These are phyloP conservation scores for Saturnispora besseyi DNA, from an alignment of 805 yeast species.

Conservation along the genomic window DNA sequence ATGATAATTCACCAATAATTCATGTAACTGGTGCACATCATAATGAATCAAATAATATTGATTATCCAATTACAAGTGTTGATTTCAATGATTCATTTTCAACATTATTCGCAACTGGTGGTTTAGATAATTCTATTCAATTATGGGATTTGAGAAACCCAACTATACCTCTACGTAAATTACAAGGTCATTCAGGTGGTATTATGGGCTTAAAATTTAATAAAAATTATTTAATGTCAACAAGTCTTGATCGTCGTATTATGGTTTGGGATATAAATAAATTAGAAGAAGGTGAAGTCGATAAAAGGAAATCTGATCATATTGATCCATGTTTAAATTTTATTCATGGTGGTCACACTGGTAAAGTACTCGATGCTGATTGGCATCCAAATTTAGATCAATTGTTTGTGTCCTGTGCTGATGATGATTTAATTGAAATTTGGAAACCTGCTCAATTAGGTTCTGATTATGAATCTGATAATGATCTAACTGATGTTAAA, in stretches of 20 bases:
- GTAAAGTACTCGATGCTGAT: conserved; percentile 53
- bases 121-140: conserved; percentile 64
- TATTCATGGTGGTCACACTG: conserved; percentile 84
- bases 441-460: conserved; percentile 59
- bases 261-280: conserved; percentile 65
- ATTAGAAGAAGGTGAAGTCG: conserved; percentile 48
- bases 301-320: conserved; percentile 43
- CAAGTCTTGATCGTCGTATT: conserved; percentile 59
- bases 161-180: conserved; percentile 46
- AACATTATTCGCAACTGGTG: conserved; percentile 65
- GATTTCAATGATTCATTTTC: conserved; percentile 50
- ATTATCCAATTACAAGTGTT: conserved; percentile 45
- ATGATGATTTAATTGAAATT: conserved; percentile 65
- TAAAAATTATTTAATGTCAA: conserved; percentile 41
- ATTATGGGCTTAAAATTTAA: conserved; percentile 49
- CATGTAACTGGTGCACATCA: conserved; percentile 40
- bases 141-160: conserved; percentile 70
- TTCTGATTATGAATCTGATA: conserved; percentile 31
- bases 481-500: conserved; percentile 17
- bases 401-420: conserved; percentile 60
- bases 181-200: conserved; percentile 57
- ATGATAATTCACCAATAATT: conserved; percentile 32
- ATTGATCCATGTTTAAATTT: conserved; percentile 72
- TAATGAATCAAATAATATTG: conserved; percentile 6
- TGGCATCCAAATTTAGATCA: conserved; percentile 56